These are phyloP conservation scores for Quercus tomentella DNA, from an alignment of 331 rosid genomes.

Conservation along the genomic window DNA sequence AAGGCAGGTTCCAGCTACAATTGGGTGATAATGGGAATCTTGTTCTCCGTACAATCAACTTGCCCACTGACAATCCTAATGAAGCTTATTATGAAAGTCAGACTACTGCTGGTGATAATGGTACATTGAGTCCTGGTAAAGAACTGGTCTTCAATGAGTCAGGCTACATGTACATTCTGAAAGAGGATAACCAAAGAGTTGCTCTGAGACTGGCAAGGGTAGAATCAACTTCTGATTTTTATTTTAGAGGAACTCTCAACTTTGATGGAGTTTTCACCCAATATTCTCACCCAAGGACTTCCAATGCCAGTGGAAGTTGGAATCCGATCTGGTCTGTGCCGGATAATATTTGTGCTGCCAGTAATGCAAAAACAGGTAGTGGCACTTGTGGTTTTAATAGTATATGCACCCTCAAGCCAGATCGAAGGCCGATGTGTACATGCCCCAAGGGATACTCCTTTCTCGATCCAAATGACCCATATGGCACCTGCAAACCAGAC, in stretches of 20 bases:
- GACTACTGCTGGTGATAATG: neutral
- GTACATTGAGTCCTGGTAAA: neutral
- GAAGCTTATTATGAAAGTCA: neutral
- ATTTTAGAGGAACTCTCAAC: too few relatives aligned
- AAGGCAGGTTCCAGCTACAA: slow-evolving; percentile 3
- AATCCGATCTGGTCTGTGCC: neutral
- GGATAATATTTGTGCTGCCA: neutral
- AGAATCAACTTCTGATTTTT: neutral
- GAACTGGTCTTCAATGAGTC: slow-evolving; percentile 10
- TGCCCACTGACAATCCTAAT: neutral
- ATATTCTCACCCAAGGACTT: neutral
- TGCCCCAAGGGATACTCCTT: neutral
- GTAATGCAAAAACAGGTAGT: neutral
- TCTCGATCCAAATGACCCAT: neutral
- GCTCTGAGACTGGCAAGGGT: neutral
- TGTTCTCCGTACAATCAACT: slow-evolving; percentile 11
- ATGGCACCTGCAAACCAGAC: neutral
- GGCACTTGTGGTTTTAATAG: slow-evolving; percentile 1
- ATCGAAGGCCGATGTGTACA: neutral
- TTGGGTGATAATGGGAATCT: slow-evolving; percentile 6
- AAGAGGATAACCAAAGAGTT: neutral
- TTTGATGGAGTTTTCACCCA: slow-evolving; percentile 11
- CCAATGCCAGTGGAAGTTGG: neutral
- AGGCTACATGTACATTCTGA: neutral
- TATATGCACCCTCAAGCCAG: neutral